Conservation (phyloP, 805 yeast species). For the Candida fluviatilis region DNA sequence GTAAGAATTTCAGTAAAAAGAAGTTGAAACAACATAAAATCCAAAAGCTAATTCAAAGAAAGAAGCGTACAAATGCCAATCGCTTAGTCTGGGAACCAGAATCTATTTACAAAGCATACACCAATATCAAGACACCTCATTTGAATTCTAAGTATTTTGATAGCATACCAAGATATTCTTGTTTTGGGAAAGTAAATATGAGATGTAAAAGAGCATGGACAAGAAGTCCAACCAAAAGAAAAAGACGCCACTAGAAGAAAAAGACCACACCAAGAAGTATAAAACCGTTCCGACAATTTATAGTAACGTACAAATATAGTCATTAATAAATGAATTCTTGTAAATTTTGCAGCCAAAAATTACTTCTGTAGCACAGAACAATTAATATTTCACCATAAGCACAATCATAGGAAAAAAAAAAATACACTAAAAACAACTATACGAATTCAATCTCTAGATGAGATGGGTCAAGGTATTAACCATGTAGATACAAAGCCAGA, state of each 20-base stretch:
- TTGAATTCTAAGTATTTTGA: constrained; percentile 24
- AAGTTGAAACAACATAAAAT: background rate
- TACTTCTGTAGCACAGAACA: too few species aligned
- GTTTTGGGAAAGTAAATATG: constrained; percentile 40
- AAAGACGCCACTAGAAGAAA: background rate
- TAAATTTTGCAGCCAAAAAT: too few species aligned
- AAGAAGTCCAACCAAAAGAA: constrained; percentile 17
- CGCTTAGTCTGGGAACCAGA: constrained; percentile 26
- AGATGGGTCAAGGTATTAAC: too few species aligned
- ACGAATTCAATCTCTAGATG: too few species aligned
- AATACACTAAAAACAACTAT: too few species aligned
- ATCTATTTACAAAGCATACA: constrained; percentile 29
- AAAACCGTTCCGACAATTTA: too few species aligned
- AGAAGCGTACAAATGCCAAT: background rate
- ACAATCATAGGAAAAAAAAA: too few species aligned
- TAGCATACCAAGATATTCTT: constrained; percentile 25
- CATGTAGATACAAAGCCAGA: too few species aligned
- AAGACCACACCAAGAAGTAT: too few species aligned
- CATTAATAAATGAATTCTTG: too few species aligned
- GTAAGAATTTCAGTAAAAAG: background rate
- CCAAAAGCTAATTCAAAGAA: background rate
- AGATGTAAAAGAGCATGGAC: constrained; percentile 36
- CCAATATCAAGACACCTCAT: constrained; percentile 22
- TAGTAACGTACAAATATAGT: too few species aligned
- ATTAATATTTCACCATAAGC: too few species aligned